Evolutionary conservation across 148 eudicot genomes (phyloP), one percentile per base, ranked within the genome.

Genomic region (Agrostemma githago): DNA sequence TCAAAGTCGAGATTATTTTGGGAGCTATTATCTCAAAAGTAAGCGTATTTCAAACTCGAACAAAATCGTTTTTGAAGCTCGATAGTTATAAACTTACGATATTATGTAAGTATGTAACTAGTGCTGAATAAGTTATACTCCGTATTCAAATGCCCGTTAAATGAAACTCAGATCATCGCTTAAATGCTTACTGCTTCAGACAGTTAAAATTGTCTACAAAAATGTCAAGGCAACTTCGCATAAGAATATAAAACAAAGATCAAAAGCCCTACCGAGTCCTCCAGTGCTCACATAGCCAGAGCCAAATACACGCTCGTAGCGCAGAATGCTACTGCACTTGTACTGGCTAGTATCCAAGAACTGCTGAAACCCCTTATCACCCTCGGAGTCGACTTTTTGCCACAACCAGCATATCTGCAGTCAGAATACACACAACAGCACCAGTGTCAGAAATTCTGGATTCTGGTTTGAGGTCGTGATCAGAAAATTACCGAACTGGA

Each of bases 261-360:
- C 17, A 21, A 66, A 68, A 58, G 76, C 87, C 87, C 34, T 88
- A 96, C 99, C 99, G 16, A 85, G 53, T 76, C 99, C 99, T 79
- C 99, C 99, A 3, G 99, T 96, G 93, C 99, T 96, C 56, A 96
- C 99, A 84, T 71, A 96, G 62, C 99, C 99, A 15, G 84, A 79
- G 80, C 97, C 99, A 82, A 96, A 96, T 54, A 90, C 92, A 19
- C 90, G 89, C 79, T 96, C 99, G 71, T 92, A 96, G 11, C 99
- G 94, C 72, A 96, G 76, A 78, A 96, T 96, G 74, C 97, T 90
- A 82, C 81, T 89, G 62, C 87, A 79, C 74, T 92, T 96, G 75
- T 96, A 96, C 82, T 96, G 97, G 62, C 91, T 93, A 70, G 85
- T 90, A 77, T 96, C 99, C 85, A 96, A 79, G 85, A 96, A 96